Base-by-base conservation (phyloP, 352 stramenopile species). In the Phytophthora boehmeriae region DNA sequence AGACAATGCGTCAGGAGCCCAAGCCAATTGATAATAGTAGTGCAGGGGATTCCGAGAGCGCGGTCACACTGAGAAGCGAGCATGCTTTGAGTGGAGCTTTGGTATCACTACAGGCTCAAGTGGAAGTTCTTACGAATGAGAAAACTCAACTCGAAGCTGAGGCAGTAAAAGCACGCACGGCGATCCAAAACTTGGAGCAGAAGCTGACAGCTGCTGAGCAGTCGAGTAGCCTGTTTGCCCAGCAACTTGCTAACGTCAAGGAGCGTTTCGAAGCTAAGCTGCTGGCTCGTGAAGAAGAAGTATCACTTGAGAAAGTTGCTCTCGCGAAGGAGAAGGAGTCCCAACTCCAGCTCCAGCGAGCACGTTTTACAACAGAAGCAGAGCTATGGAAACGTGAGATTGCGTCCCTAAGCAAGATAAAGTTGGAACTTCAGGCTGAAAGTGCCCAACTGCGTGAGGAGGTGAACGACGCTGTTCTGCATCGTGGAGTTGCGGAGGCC, bases 221-320 rank as follows among this genome's bases (percentile, higher is more conserved):
- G 35, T 73, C 73, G 1, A 82, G 69, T 42, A 67, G 76, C 5
- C 54, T 77, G 10, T 65, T 84, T 43, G 64, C 66, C 5, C 62
- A 66, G 0, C 75, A 87, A 48, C 54, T 87, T 11, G 48, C 60
- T 6, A 76, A 73, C 22, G 60, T 81, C 8, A 76, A 87, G 45
- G 77, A 81, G 13, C 75, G 63, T 27, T 83, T 81, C 32, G 60
- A 82, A 44, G 58, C 56, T 0, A 87, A 87, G 22, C 49, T 83
- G 10, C 49, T 73, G 23, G 56, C 55, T 43, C 66, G 56, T 19
- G 70, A 80, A 47, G 77, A 84, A 20, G 54, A 70, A 3, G 36
- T 74, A 0, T 68, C 66, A 1, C 43, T 61, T 1, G 72, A 81
- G 20, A 72, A 74, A 14, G 59, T 73, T 10, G 56, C 67, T 11